Evolutionary conservation across 2,329 filamentous ascomycete species (phyloP).

Genomic region (Aspergillus fructus): DNA sequence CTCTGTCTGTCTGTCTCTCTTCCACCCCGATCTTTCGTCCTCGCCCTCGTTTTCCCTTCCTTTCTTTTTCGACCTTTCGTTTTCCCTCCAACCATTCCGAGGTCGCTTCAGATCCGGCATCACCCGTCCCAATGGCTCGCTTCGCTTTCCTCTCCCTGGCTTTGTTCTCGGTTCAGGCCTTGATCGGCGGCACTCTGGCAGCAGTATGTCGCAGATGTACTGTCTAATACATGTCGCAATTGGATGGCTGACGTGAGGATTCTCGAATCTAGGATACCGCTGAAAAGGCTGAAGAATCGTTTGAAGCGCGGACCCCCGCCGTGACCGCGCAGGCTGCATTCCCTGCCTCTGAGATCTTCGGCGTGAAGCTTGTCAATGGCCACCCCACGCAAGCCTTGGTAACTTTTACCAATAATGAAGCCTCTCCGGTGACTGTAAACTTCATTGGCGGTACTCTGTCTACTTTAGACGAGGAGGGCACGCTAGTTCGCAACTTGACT

Average conservation of each 20-base stretch:
- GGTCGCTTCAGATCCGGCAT: conserved; percentile 6
- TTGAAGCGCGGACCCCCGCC: conserved; percentile 59
- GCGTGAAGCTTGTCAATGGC: conserved; percentile 93
- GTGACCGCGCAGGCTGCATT: conserved; percentile 59
- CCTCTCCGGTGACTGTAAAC: conserved; percentile 69
- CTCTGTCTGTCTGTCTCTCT: conserved; percentile 5
- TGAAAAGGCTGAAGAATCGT: conserved; percentile 65
- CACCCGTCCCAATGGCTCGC: conserved; percentile 62
- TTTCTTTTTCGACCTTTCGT: conserved; percentile 17
- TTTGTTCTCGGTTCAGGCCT: conserved; percentile 67
- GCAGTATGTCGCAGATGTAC: conserved; percentile 51
- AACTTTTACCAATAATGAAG: conserved; percentile 81
- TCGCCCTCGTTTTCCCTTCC: conserved; percentile 5
- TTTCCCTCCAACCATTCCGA: conserved; percentile 13
- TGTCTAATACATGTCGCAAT: conserved; percentile 16
- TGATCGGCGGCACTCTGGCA: conserved; percentile 63
- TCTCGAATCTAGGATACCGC: conserved; percentile 51
- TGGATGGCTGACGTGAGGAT: conserved; percentile 21
- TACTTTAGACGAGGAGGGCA: conserved; percentile 57
- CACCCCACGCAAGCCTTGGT: conserved; percentile 79
- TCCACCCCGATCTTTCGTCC: conserved; percentile 6
- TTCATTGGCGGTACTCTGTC: conserved; percentile 74
- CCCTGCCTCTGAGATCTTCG: conserved; percentile 76
- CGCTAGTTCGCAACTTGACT: conserved; percentile 81
- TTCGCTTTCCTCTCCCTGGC: conserved; percentile 71